phyloP scores from a whole-genome alignment of 2,329 filamentous ascomycete species.

The Endoconidiophora laricicola region DNA sequence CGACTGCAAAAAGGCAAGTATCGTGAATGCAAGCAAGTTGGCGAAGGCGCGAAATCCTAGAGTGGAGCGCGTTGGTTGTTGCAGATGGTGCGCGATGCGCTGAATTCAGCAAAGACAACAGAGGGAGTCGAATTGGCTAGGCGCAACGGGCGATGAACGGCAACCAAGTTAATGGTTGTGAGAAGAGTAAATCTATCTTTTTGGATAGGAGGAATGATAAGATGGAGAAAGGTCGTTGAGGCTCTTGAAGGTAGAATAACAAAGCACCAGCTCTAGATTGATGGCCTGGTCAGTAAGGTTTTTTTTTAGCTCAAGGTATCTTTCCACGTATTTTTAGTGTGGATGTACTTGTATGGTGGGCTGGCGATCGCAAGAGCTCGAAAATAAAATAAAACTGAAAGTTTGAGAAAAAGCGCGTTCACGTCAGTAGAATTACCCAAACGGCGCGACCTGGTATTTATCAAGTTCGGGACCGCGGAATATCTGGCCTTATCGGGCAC shows the following conservation, averaged over 20 bases:
- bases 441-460: conserved; percentile 15
- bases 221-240: conserved; percentile 2
- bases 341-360: conserved; percentile 7
- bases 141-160: background rate
- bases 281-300: no score
- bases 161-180: conserved; percentile 9
- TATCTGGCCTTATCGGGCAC: conserved; percentile 13
- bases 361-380: conserved; percentile 7
- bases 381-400: conserved; percentile 10
- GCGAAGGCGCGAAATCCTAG: no score
- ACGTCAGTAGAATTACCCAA: conserved; percentile 14
- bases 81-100: conserved; percentile 1
- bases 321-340: conserved; percentile 9
- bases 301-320: conserved; percentile 7
- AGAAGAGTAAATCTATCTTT: background rate
- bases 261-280: no score
- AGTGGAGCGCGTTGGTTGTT: background rate
- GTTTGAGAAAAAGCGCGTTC: conserved; percentile 14
- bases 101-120: background rate
- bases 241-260: no score
- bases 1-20: no score
- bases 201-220: background rate
- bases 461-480: conserved; percentile 13
- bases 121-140: background rate
- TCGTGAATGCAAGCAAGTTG: no score